phyloP scores from a whole-genome alignment of 441 rosid genomes.

The Breynia disticha region DNA sequence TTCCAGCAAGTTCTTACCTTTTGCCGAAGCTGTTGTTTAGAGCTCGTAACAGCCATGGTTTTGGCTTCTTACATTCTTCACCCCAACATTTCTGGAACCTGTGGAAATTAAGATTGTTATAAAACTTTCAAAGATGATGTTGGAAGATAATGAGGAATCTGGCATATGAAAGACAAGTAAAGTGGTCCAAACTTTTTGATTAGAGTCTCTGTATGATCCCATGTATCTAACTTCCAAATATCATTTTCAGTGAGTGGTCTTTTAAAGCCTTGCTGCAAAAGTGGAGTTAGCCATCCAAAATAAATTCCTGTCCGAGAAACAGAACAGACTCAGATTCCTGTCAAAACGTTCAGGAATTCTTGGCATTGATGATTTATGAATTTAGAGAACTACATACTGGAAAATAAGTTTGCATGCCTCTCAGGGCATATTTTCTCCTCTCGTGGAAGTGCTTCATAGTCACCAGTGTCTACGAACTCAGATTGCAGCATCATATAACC shows the following conservation, averaged over 20 bases:
- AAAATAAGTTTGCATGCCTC: conserved; percentile 51
- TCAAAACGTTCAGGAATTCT: background rate
- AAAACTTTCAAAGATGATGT: conserved; percentile 4
- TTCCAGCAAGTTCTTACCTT: conserved; percentile 38
- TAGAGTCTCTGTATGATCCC: conserved; percentile 81
- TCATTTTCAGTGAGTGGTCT: conserved; percentile 85
- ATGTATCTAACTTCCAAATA: conserved; percentile 87
- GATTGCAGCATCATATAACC: conserved; percentile 42
- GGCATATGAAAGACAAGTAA: conserved; percentile 3
- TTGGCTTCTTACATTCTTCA: conserved; percentile 61
- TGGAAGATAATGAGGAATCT: conserved; percentile 6
- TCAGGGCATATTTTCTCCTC: conserved; percentile 85
- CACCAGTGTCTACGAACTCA: conserved; percentile 46
- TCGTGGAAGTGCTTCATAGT: conserved; percentile 63
- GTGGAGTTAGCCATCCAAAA: conserved; percentile 90
- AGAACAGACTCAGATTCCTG: no score
- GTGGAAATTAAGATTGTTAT: conserved; percentile 13
- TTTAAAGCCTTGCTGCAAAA: conserved; percentile 72
- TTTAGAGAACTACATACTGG: conserved; percentile 47
- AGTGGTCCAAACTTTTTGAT: conserved; percentile 38
- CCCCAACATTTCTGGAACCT: conserved; percentile 82
- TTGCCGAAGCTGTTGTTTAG: conserved; percentile 64
- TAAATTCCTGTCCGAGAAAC: conserved; percentile 44
- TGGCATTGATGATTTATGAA: background rate
- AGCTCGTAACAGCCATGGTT: conserved; percentile 84